These are phyloP conservation scores for Thalassiosira livingstoniorum DNA, from an alignment of 352 stramenopile genomes.

Conservation along the genomic window DNA sequence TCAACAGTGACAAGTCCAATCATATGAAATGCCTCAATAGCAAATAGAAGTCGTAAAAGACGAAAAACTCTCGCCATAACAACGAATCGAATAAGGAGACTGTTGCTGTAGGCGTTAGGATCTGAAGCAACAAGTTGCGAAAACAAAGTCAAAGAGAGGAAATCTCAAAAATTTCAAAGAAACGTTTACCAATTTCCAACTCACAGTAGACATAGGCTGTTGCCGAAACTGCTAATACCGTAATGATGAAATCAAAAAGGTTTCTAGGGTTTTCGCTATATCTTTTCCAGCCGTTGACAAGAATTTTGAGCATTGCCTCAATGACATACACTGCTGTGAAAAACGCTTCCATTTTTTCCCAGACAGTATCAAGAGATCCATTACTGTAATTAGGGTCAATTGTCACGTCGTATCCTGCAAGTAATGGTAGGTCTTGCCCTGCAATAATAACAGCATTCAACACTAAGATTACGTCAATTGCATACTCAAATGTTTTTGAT, in stretches of 20 bases:
- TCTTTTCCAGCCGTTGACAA: slow-evolving; percentile 72
- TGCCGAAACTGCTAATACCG: slow-evolving; percentile 64
- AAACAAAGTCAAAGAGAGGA: neutral
- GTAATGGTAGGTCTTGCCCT: slow-evolving; percentile 73
- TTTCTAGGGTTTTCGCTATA: slow-evolving; percentile 74
- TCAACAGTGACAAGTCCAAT: slow-evolving; percentile 67
- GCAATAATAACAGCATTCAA: slow-evolving; percentile 77
- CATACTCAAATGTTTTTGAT: slow-evolving; percentile 68
- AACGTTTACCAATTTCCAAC: slow-evolving; percentile 5
- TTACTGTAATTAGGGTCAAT: slow-evolving; percentile 55
- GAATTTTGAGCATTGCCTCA: slow-evolving; percentile 75
- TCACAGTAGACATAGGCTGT: slow-evolving; percentile 77
- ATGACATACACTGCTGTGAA: slow-evolving; percentile 79
- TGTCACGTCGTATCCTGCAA: slow-evolving; percentile 59
- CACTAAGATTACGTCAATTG: slow-evolving; percentile 72
- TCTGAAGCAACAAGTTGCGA: slow-evolving; percentile 34
- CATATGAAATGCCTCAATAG: slow-evolving; percentile 65
- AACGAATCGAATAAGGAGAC: slow-evolving; percentile 71
- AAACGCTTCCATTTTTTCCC: slow-evolving; percentile 66
- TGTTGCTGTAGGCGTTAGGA: slow-evolving; percentile 71
- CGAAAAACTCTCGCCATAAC: slow-evolving; percentile 81
- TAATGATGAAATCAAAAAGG: slow-evolving; percentile 79
- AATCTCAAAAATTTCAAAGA: slow-evolving; percentile 2
- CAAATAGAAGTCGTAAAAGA: slow-evolving; percentile 68
- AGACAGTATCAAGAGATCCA: slow-evolving; percentile 70